Evolutionary conservation across 1,284 basidiomycete genomes (phyloP), one percentile per base, ranked within the genome.

Genomic region (Ustilago shanxiensis): DNA sequence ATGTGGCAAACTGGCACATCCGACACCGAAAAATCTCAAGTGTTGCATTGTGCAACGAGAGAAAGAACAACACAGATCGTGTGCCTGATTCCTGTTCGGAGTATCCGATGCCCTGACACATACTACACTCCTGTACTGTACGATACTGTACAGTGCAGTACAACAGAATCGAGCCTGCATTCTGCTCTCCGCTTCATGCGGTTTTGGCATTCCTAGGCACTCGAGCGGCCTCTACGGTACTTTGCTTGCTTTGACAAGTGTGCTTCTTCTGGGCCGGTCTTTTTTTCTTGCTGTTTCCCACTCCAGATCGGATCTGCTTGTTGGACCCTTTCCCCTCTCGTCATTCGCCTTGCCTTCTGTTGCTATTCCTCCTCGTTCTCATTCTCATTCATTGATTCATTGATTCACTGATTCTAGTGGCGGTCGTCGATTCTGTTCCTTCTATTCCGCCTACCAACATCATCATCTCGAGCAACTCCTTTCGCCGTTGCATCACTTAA

Each of bases 241-340:
- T 24, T 18, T 47, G 39, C 39, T 41, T 14, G 16, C 18, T 6
- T 4, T 7, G 39, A 7, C 5, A 33, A 33, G 31, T 41, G 39
- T 20, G 8, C n/a, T n/a, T n/a, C n/a, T n/a, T n/a, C n/a, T n/a
- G n/a, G n/a, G n/a, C n/a, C n/a, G n/a, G n/a, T n/a, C n/a, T n/a
- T n/a, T n/a, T n/a, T n/a, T n/a, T n/a, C 8, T n/a, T 20, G n/a
- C 20, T 47, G 18, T 20, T 20, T 22, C 11, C 31, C 31, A 33
- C 45, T 47, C 22, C 45, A 47, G 20, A 47, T 47, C 45, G 45
- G 20, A 47, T 13, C 31, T 7, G 6, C 47, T 45, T 16, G 24
- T n/a, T 49, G 47, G 47, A 49, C 47, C 47, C 47, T 49, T 49
- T 49, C 14, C 31, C n/a, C n/a, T n/a, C 44, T 33, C 44, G n/a